Evolutionary conservation across 1,284 basidiomycete genomes (phyloP).

Genomic region (Amylostereum chailletii): DNA sequence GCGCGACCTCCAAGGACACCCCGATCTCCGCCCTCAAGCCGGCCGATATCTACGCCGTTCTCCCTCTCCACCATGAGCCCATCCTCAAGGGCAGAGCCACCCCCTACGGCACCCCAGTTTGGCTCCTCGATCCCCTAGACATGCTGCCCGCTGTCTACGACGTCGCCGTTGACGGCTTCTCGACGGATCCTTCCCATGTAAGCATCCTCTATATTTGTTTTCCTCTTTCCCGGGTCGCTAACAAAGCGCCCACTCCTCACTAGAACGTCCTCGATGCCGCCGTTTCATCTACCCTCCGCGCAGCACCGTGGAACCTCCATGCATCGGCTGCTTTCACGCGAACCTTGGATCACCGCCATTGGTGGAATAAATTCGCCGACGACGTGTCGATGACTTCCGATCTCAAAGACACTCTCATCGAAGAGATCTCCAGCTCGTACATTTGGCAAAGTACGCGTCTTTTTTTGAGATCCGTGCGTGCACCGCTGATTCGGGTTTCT

Average conservation of each 20-base stretch:
- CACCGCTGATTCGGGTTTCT: neutral
- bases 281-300: constrained; percentile 21
- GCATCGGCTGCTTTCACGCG: constrained; percentile 15
- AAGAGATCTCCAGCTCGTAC: constrained; percentile 37
- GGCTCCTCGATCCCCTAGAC: constrained; percentile 37
- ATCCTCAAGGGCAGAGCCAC: constrained; percentile 19
- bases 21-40: constrained; percentile 19
- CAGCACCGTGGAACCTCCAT: constrained; percentile 28
- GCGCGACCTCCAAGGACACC: constrained; percentile 22
- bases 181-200: neutral
- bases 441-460: constrained; percentile 36
- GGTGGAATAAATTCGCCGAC: constrained; percentile 37
- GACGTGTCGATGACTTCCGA: constrained; percentile 27
- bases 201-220: constrained; percentile 3
- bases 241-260: neutral
- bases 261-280: constrained; percentile 8
- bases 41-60: constrained; percentile 28
- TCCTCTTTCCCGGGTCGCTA: neutral
- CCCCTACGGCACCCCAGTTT: constrained; percentile 25
- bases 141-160: constrained; percentile 37
- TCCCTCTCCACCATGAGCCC: constrained; percentile 29
- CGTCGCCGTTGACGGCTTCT: constrained; percentile 7
- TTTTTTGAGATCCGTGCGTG: neutral
- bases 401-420: constrained; percentile 27
- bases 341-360: constrained; percentile 24